These are phyloP conservation scores for Vitis vinifera DNA, from an alignment of 164 flowering plant genomes.

Conservation along the genomic window ASM3070453v1 NC_081814.1:1854001-1854500, in stretches of 20 bases:
- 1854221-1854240: constrained; percentile 47
- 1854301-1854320: constrained; percentile 66
- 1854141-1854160: constrained; percentile 75
- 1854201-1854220: constrained; percentile 53
- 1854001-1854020: no score
- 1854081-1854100: constrained; percentile 26
- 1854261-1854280: constrained; percentile 81
- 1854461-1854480: constrained; percentile 71
- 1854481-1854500: constrained; percentile 80
- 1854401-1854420: constrained; percentile 37
- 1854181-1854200: constrained; percentile 72
- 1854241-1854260: constrained; percentile 89
- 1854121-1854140: constrained; percentile 71
- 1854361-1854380: no score
- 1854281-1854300: constrained; percentile 77
- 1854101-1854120: constrained; percentile 80
- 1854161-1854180: constrained; percentile 78
- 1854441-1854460: constrained; percentile 77
- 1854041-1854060: not conserved
- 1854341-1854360: not conserved
- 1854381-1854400: not conserved
- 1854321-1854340: constrained; percentile 45
- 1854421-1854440: constrained; percentile 69
- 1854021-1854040: not conserved
- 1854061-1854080: not conserved